phyloP scores from a whole-genome alignment of 2,329 filamentous ascomycete genomes.

The Pseudocercospora cruenta region DNA sequence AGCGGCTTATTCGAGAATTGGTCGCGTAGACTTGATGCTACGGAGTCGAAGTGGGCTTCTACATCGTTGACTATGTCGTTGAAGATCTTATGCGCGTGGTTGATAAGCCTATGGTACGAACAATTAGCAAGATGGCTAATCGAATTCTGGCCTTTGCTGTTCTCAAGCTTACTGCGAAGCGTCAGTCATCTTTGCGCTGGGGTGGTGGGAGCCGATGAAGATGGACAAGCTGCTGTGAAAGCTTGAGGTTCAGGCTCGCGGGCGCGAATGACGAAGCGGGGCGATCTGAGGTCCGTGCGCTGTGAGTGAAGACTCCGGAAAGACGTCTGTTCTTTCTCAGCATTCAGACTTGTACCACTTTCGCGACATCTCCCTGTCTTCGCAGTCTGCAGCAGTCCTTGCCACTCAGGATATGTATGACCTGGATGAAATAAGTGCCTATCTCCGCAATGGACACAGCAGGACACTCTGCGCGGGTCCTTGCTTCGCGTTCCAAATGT shows the following conservation, averaged over 20 bases:
- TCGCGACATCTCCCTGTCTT: no score
- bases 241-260: neutral
- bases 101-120: conserved; percentile 30
- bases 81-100: conserved; percentile 41
- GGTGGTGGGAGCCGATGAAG: neutral
- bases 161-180: neutral
- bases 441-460: no score
- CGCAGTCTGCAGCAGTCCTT: no score
- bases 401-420: no score
- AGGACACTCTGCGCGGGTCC: no score
- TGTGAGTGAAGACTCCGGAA: no score
- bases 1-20: conserved; percentile 70
- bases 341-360: no score
- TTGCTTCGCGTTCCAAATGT: no score
- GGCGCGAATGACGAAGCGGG: neutral
- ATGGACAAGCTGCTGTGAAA: neutral
- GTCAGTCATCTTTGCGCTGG: neutral
- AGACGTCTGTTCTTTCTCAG: neutral
- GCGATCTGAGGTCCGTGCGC: neutral
- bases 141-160: neutral
- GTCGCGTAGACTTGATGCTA: conserved; percentile 73
- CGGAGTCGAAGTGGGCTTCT: conserved; percentile 77
- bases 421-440: no score
- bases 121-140: neutral
- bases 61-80: conserved; percentile 74